phyloP scores from a whole-genome alignment of 2,329 filamentous ascomycete species.

The Sclerotinia minor region DNA sequence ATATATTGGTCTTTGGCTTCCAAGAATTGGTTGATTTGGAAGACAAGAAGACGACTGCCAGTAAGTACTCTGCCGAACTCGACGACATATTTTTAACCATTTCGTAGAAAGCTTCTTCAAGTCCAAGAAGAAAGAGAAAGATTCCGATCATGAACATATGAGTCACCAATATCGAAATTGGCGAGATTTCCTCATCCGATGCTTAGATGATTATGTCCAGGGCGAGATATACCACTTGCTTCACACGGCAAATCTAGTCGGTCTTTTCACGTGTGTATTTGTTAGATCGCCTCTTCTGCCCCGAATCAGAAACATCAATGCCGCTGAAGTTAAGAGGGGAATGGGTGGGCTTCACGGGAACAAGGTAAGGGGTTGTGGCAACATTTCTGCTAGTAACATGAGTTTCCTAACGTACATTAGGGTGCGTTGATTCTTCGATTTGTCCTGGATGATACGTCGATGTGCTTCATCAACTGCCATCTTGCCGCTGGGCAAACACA shows the following conservation, averaged over 20 bases:
- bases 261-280: conserved; percentile 94
- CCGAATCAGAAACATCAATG: conserved; percentile 74
- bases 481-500: conserved; percentile 90
- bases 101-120: conserved; percentile 76
- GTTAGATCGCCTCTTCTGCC: conserved; percentile 77
- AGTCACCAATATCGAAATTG: conserved; percentile 96
- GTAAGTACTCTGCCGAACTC: conserved; percentile 46
- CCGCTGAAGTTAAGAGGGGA: conserved; percentile 87
- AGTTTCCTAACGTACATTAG: conserved; percentile 40
- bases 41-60: conserved; percentile 96
- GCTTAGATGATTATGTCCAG: conserved; percentile 81
- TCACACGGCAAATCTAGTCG: conserved; percentile 86
- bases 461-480: conserved; percentile 98
- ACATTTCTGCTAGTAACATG: not conserved
- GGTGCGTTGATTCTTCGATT: conserved; percentile 92
- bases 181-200: conserved; percentile 83
- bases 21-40: conserved; percentile 98
- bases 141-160: conserved; percentile 84
- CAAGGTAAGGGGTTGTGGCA: conserved; percentile 55
- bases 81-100: conserved; percentile 37
- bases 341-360: conserved; percentile 96
- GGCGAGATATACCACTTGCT: conserved; percentile 80
- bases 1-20: conserved; percentile 93
- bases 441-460: conserved; percentile 84
- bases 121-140: conserved; percentile 77